Evolutionary conservation across 192 early-diverging fungal genomes (phyloP), one percentile per base, ranked within the genome.

Genomic region (Haplosporangium gracile): DNA sequence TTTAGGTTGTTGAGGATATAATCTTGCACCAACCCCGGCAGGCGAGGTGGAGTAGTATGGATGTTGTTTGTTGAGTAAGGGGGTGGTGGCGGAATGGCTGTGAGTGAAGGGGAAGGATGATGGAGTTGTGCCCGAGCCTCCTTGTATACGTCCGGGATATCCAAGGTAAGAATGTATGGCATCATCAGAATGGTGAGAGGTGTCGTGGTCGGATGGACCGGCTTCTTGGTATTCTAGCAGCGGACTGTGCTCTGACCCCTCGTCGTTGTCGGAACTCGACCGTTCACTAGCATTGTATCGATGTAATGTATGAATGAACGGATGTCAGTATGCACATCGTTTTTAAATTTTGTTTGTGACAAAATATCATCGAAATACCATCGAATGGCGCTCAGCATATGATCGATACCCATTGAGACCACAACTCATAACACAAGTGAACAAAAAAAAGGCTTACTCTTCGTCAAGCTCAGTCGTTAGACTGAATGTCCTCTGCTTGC

Each of bases 401-500:
- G 29, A 45, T 1, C 11, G 36, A 36, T 57, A 11, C 10, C 42
- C 0, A 43, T 5, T 10, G 13, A 69, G 34, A 40, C 70, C 29
- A 42, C 8, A 2, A 24, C 42, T 1, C 42, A 20, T 5, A n/a
- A 26, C 6, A 45, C 6, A 45, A 45, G 10, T 11, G 10, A 49
- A 51, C 13, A 13, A 36, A 38, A 16, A 51, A 26, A n/a, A 29
- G 16, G 60, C 82, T 65, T 85, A 80, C 83, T 85, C 78, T 6
- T 85, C 68, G 49, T 77, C 76, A 4, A 65, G 10, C 24, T 86
- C 70, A 13, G 84, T 86, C 11, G 84, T 81, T 4, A 86, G 51
- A 70, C 84, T 86, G 55, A 86, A 86, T 0, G 84, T 86, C 29
- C 84, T 76, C 39, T 86, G 84, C 53, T 81, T 86, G 38, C 84